Conservation (phyloP, 495 filamentous ascomycete genomes). For the Acidomyces sp. region DNA sequence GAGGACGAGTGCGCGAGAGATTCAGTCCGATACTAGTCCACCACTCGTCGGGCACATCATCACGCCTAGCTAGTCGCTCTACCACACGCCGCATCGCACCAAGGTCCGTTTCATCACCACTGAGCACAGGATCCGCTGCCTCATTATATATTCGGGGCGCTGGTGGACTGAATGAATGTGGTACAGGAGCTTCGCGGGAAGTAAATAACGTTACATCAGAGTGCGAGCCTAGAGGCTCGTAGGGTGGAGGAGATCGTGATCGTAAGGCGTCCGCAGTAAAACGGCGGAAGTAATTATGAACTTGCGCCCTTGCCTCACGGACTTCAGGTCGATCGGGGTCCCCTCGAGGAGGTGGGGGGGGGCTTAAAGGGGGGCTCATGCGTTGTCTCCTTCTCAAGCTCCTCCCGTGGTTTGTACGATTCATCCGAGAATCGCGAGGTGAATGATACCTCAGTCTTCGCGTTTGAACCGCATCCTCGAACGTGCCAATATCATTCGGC, state of each 20-base stretch:
- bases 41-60: constrained; percentile 65
- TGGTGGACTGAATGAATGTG: constrained; percentile 22
- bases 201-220: constrained; percentile 47
- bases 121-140: constrained; percentile 11
- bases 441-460: background rate
- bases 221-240: constrained; percentile 10
- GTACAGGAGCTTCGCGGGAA: constrained; percentile 13
- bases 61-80: constrained; percentile 47
- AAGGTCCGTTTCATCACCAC: constrained; percentile 33
- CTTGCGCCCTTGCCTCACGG: constrained; percentile 1
- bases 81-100: constrained; percentile 56
- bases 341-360: constrained; percentile 5
- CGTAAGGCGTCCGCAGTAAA: constrained; percentile 2
- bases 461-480: background rate
- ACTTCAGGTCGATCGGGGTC: constrained; percentile 2
- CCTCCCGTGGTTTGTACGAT: background rate
- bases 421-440: background rate
- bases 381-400: background rate
- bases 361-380: constrained; percentile 2
- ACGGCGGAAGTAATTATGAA: constrained; percentile 14
- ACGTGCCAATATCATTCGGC: background rate
- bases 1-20: constrained; percentile 32
- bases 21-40: constrained; percentile 61
- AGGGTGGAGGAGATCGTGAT: constrained; percentile 2
- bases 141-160: constrained; percentile 11